Conservation (phyloP, 345 rosid species). For the Camelina laxa region DNA sequence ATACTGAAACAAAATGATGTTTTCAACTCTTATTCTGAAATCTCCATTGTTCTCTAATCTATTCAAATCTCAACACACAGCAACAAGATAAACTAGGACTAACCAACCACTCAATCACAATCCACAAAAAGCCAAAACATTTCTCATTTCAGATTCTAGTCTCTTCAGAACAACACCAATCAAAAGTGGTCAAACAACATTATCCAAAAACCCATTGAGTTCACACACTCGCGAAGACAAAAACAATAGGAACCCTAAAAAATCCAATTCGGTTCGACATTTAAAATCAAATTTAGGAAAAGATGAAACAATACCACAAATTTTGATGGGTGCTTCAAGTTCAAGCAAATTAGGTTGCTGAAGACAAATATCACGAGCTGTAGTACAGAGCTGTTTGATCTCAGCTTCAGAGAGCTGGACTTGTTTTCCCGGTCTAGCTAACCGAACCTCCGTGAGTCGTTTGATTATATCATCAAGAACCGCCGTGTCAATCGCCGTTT, state of each 20-base stretch:
- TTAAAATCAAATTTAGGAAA: background rate
- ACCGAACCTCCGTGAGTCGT: constrained; percentile 87
- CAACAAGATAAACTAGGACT: constrained; percentile 22
- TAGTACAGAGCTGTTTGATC: constrained; percentile 85
- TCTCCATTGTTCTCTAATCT: background rate
- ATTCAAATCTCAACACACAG: constrained; percentile 1
- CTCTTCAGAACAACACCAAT: constrained; percentile 19
- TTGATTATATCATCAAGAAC: constrained; percentile 78
- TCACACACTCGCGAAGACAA: constrained; percentile 3
- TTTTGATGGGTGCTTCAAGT: constrained; percentile 96
- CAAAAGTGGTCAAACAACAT: constrained; percentile 12
- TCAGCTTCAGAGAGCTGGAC: constrained; percentile 91
- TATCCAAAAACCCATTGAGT: constrained; percentile 15
- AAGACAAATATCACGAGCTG: constrained; percentile 78
- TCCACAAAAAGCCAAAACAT: constrained; percentile 1
- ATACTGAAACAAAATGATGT: too few relatives aligned
- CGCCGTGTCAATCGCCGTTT: constrained; percentile 62
- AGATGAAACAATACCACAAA: constrained; percentile 66
- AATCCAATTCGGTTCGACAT: background rate
- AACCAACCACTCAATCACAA: background rate
- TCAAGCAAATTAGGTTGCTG: constrained; percentile 91
- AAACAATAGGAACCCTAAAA: background rate
- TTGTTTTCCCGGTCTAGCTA: constrained; percentile 87
- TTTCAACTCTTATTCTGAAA: too few relatives aligned
- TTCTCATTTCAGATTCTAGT: background rate